Percentiles rank a stretch among this genome's conserved stretches.
Evolutionary conservation across 2,329 filamentous ascomycete genomes (phyloP).

Genomic region (Pyricularia sp.): DNA sequence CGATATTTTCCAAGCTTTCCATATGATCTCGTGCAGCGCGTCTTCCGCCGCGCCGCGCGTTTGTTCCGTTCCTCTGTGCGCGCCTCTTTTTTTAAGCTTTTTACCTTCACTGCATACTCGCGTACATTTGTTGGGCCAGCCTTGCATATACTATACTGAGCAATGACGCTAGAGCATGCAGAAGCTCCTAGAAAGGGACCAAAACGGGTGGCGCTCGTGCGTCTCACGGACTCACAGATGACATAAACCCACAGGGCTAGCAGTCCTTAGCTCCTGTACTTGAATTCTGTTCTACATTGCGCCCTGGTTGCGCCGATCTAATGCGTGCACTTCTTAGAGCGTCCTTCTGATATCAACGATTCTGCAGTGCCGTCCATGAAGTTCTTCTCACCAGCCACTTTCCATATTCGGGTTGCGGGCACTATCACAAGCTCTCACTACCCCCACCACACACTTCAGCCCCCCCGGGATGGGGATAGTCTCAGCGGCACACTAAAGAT

Average conservation of each 20-base stretch:
- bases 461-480: not conserved
- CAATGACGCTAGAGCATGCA: not conserved
- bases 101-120: not conserved
- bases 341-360: not conserved
- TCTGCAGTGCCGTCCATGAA: not conserved
- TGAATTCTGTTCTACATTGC: not conserved
- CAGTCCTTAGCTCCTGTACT: not conserved
- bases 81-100: not conserved
- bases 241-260: not conserved
- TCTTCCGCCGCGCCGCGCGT: not conserved
- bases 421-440: not conserved
- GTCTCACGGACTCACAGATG: not conserved
- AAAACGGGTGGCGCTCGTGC: not conserved
- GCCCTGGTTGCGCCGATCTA: not conserved
- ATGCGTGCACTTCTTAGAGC: not conserved
- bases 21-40: not conserved
- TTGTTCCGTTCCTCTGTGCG: not conserved
- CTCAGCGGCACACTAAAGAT: not conserved
- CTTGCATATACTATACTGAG: not conserved
- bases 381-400: not conserved
- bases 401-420: not conserved
- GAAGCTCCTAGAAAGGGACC: not conserved
- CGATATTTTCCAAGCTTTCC: not conserved
- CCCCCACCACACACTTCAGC: not conserved
- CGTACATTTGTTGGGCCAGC: not conserved